A percentile compares a stretch with the other conserved stretches of the same genome.
These are phyloP conservation scores for Eutrema yunnanense DNA, from an alignment of 345 rosid species.

Conservation along the genomic window DNA sequence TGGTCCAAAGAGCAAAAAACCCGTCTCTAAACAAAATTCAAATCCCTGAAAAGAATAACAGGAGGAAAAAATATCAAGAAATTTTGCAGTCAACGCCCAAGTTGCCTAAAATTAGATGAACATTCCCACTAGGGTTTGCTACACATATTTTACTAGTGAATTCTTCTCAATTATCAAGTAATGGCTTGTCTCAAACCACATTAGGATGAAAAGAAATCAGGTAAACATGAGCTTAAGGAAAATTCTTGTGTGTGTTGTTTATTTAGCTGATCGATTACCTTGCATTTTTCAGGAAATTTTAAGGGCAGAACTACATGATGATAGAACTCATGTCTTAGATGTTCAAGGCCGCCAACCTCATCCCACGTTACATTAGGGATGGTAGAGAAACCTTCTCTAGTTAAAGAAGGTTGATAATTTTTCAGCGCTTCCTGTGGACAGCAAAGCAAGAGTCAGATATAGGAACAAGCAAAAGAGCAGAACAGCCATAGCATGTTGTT, in stretches of 20 bases:
- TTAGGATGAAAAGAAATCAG: too few species aligned
- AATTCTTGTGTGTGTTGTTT: too few species aligned
- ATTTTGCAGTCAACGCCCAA: too few species aligned
- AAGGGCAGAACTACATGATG: slow-evolving; percentile 49
- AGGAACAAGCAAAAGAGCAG: not conserved
- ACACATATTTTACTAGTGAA: not conserved
- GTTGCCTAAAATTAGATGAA: too few species aligned
- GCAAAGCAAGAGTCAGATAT: not conserved
- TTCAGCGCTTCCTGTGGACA: slow-evolving; percentile 51
- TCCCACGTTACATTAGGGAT: slow-evolving; percentile 73
- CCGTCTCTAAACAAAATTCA: slow-evolving; percentile 38
- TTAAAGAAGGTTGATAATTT: slow-evolving; percentile 50
- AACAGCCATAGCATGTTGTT: not conserved
- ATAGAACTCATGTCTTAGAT: slow-evolving; percentile 48
- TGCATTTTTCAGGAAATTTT: slow-evolving; percentile 50
- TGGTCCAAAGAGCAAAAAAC: slow-evolving; percentile 85
- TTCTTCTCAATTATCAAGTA: too few species aligned
- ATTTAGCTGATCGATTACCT: slow-evolving; percentile 32
- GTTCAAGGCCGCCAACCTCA: slow-evolving; percentile 72
- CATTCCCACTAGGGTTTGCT: not conserved
- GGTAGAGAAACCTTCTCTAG: slow-evolving; percentile 72
- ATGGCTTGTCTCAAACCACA: too few species aligned
- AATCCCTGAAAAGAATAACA: not conserved
- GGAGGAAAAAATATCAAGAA: too few species aligned
- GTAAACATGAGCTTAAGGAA: too few species aligned